Base-by-base conservation (phyloP, 768 basidiomycete species). In the Cyclocybe cylindracea region DNA sequence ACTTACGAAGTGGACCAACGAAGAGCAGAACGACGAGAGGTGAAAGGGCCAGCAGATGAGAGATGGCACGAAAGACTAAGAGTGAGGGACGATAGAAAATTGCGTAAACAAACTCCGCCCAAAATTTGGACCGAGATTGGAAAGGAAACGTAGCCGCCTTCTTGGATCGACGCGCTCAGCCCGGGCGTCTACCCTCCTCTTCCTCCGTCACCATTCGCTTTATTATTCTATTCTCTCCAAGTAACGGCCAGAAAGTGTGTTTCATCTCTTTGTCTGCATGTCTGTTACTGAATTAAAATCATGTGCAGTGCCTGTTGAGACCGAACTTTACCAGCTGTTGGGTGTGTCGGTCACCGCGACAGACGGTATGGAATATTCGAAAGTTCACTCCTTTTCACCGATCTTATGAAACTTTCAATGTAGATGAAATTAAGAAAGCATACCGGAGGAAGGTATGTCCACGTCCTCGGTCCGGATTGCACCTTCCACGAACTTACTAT, bases 381-480 rank as follows among this genome's bases (percentile, higher is more conserved):
- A 41, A 52, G 14, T 7, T 10, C 31, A 48, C 32, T 54, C 51
- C 36, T 35, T 41, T 41, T 29, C 45, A 18, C 19, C 45, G 39
- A 29, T 16, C 44, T 43, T 29, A 51, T 68, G 51, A 70, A 43
- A 44, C 19, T 39, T 40, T 47, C 54, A 50, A 13, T 44, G 35
- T 57, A 88, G 91, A 78, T 58, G 92, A 98, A 56, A 92, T 98
- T 61, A 95, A 94, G 72, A 91, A 90, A 65, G 94, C 94, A 11
- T 98, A 98, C 66, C 87, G 89, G 66, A 89, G 83, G 74, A 95
- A 94, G 85, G 93, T 91, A 73, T 60, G 61, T 66, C 29, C 32
- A 40, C 29, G 40, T 46, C 48, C 44, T 46, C 38, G 9, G 34
- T 34, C n/a, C 18, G 34, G 40, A 42, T 49, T 56, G 39, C 53